Conservation (phyloP, 306 rosid species). For the Castanea mollissima region DNA sequence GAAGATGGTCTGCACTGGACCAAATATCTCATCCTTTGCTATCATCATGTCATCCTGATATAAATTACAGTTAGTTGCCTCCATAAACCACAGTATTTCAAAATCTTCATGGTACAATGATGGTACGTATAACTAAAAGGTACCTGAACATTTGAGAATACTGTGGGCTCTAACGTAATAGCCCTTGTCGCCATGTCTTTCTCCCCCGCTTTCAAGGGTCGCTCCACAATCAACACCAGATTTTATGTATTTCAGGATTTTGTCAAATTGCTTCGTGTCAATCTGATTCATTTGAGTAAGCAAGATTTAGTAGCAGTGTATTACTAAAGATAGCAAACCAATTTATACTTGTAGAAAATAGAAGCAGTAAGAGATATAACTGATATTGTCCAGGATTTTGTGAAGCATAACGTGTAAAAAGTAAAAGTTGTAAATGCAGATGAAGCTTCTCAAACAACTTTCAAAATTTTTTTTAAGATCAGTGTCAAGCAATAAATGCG, state of each 20-base stretch:
- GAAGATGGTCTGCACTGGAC: conserved; percentile 84
- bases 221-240: conserved; percentile 77
- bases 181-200: conserved; percentile 66
- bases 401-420: background rate
- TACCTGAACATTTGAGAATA: conserved; percentile 84
- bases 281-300: conserved; percentile 41
- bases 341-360: background rate
- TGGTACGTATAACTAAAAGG: conserved; percentile 2
- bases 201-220: conserved; percentile 85
- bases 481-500: background rate
- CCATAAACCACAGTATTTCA: background rate
- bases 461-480: background rate
- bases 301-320: background rate
- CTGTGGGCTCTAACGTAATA: conserved; percentile 78
- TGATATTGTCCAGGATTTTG: no score
- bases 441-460: background rate
- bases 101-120: background rate
- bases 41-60: conserved; percentile 77
- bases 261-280: conserved; percentile 72
- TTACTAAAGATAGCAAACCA: conserved; percentile 18
- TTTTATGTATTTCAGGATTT: conserved; percentile 65
- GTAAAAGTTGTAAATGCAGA: background rate
- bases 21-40: conserved; percentile 88
- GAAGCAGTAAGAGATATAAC: no score
- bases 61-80: conserved; percentile 2